Evolutionary conservation across 352 stramenopile species (phyloP), one percentile per base, ranked within the genome.

Genomic region (Phytophthora sojae): DNA sequence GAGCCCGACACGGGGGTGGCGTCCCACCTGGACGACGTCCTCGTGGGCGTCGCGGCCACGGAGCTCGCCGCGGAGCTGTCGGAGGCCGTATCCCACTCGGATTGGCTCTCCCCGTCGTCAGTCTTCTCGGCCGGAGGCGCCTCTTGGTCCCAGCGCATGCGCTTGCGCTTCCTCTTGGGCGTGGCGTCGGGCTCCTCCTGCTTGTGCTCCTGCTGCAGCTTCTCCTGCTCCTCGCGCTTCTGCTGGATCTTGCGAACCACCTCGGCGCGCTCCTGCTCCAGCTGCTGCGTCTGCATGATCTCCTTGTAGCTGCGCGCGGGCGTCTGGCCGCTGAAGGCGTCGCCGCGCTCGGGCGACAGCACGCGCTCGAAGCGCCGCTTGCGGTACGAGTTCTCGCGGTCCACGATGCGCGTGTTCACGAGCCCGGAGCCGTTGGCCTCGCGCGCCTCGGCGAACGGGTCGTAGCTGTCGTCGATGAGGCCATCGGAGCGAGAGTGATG

Each of bases 401-500:
- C 95, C 12, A 84, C 69, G 60, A 99, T 99, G 64, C 91, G 81
- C 37, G 95, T 98, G 75, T 99, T 99, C 39, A 98, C 94, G 7
- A 98, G 64, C 2, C 94, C 93, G 17, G 87, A 96, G 12, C 95
- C 96, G n/a, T 94, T 93, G 11, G 79, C 76, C 57, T 95, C 88
- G 45, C 90, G 81, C 52, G 90, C 81, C n/a, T 81, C 75, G 3
- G 82, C 85, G 72, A 98, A 98, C 25, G 95, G 94, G 77, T 98
- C 92, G 62, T 93, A 78, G 61, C 88, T 81, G n/a, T 96, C 91
- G 64, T 97, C 89, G 6, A 95, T 79, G 26, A 95, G 71, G 0
- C 85, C 89, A 55, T 87, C 86, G 14, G 66, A 49, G 39, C n/a
- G 14, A 49, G 39, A 49, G 39, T 49, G 39, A 49, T 49, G 39